These are phyloP conservation scores for Raphanus sativus DNA, from an alignment of 345 rosid genomes.

Conservation along the genomic window DNA sequence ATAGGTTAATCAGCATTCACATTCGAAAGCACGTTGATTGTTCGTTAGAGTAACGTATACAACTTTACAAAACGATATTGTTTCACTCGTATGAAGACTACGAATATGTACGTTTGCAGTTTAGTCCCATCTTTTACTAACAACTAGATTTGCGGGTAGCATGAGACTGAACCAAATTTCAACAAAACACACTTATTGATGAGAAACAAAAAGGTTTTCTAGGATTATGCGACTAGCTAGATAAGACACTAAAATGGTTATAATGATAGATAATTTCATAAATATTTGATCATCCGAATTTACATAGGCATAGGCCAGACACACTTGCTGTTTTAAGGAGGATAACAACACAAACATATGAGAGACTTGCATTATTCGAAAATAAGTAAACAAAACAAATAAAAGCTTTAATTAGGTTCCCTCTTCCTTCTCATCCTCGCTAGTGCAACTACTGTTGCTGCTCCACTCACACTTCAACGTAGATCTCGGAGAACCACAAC, in stretches of 20 bases:
- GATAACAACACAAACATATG: not conserved
- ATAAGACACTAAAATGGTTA: too few species aligned
- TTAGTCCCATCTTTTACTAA: not conserved
- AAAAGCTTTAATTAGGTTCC: not conserved
- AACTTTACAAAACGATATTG: not conserved
- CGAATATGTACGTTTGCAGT: not conserved
- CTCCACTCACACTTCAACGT: conserved; percentile 41
- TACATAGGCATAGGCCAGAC: not conserved
- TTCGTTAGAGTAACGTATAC: not conserved
- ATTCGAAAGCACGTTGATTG: not conserved
- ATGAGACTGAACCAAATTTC: too few species aligned
- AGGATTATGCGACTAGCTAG: not conserved
- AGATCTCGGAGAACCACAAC: conserved; percentile 28
- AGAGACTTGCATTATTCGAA: not conserved
- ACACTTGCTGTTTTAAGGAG: not conserved
- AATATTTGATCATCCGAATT: conserved; percentile 4
- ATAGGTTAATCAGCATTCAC: not conserved
- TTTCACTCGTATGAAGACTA: not conserved
- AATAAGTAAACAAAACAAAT: not conserved
- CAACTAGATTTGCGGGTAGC: too few species aligned
- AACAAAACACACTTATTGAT: too few species aligned
- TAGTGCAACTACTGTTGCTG: conserved; percentile 36
- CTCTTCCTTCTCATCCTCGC: conserved; percentile 39
- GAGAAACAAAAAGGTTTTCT: not conserved
- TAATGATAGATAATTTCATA: too few species aligned